Base-by-base conservation (phyloP, 768 basidiomycete genomes). In the Floccularia luteovirens region DNA sequence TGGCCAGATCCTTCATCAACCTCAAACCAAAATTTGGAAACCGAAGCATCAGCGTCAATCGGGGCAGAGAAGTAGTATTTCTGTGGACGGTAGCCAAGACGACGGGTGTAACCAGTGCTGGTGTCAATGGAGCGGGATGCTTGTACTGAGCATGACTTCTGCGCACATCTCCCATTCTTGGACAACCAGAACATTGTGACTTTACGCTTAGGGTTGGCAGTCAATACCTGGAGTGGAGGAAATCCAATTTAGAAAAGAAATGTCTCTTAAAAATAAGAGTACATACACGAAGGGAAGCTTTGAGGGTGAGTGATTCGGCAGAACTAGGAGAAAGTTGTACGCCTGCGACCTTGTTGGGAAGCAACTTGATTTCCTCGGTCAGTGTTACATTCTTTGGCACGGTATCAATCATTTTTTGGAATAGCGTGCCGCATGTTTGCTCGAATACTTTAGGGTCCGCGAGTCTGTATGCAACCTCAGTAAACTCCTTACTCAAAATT, bases 21-120 rank as follows among this genome's bases (percentile, higher is more conserved):
- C 20, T 61, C 55, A 49, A 74, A 74, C 69, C 69, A 72, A 51
- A 72, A 72, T 24, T 63, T 66, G 23, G 67, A 61, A 38, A 74
- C 60, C n/a, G 70, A 71, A 6, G 52, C 53, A 4, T 58, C 42
- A 5, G 61, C 44, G 47, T 65, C 51, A 42, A 72, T 58, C 2
- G 63, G 64, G 4, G 66, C 66, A n/a, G 66, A 50, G 44, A 69
- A 71, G 39, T 65, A 53, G 53, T 70, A 74, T 46, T 63, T 61
- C 25, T 62, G 54, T 36, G 67, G 64, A 42, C 43, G 59, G 36
- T 55, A 57, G 3, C 64, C 64, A 38, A 62, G 53, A 7, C 46
- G 50, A 21, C 53, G 43, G 11, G 67, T 57, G 12, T 69, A 50
- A 11, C 66, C 63, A 21, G 67, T 66, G 39, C 63, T 42, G 36